phyloP scores from a whole-genome alignment of 1,284 basidiomycete species.

The Fomitopsis pinicola region DNA sequence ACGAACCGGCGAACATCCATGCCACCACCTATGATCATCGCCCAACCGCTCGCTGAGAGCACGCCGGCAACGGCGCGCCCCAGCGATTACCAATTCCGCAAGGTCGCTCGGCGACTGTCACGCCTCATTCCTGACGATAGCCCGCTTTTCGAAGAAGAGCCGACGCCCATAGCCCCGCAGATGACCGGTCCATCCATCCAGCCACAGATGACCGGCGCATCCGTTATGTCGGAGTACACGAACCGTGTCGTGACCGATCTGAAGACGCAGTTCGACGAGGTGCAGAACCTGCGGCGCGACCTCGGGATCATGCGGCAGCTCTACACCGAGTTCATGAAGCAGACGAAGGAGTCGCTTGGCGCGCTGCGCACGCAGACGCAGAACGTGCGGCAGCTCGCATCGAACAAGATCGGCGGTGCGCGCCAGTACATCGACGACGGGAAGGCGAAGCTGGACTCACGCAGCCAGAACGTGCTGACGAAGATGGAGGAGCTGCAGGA shows the following conservation, averaged over 20 bases:
- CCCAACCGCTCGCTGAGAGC: conserved; percentile 56
- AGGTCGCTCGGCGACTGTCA: conserved; percentile 66
- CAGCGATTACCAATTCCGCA: conserved; percentile 67
- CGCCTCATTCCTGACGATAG: conserved; percentile 45
- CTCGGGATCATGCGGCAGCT: conserved; percentile 91
- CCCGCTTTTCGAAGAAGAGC: conserved; percentile 24
- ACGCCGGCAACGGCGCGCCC: conserved; percentile 58
- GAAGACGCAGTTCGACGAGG: conserved; percentile 90
- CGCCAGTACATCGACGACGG: conserved; percentile 89
- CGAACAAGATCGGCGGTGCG: conserved; percentile 79
- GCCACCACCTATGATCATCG: conserved; percentile 35
- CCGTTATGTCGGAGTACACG: conserved; percentile 67
- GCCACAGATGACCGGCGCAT: conserved; percentile 71
- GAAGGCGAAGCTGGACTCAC: conserved; percentile 84
- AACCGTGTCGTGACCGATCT: conserved; percentile 75
- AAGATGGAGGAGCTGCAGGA: conserved; percentile 94
- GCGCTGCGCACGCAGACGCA: conserved; percentile 80
- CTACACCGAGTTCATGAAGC: conserved; percentile 89
- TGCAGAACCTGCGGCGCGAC: conserved; percentile 90
- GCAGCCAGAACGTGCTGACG: conserved; percentile 88
- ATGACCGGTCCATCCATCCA: conserved; percentile 64
- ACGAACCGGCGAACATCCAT: conserved; percentile 44
- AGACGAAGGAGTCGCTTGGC: conserved; percentile 83
- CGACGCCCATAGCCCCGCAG: conserved; percentile 38
- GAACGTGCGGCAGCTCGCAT: conserved; percentile 83